A percentile compares a stretch with the other conserved stretches of the same genome.
These are phyloP conservation scores for Chiua virens DNA, from an alignment of 768 basidiomycete genomes.

Conservation along the genomic window DNA sequence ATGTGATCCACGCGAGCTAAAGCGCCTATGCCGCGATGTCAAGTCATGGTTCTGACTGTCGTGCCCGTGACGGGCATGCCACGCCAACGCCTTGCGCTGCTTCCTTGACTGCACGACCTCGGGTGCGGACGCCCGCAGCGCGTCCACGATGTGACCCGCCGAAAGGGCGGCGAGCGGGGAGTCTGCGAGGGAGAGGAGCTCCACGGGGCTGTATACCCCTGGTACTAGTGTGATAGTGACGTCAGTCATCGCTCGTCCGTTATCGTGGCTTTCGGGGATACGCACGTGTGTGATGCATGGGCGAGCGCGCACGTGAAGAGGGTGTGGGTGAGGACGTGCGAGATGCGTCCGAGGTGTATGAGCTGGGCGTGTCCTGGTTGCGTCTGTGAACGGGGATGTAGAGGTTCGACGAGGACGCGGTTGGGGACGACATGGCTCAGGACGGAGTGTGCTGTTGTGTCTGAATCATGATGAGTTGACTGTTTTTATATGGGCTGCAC, in stretches of 20 bases:
- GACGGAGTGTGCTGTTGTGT: not conserved
- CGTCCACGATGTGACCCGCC: not conserved
- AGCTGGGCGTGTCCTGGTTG: constrained; percentile 10
- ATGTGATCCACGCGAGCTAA: not conserved
- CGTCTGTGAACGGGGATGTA: constrained; percentile 46
- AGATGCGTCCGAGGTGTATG: constrained; percentile 16
- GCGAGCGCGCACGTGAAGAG: constrained; percentile 5
- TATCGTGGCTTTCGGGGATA: not conserved
- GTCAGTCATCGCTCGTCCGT: not conserved
- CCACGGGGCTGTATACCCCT: constrained; percentile 25
- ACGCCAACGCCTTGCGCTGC: constrained; percentile 26
- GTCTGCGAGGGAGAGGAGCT: constrained; percentile 23
- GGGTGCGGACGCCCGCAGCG: constrained; percentile 20
- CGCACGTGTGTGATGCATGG: constrained; percentile 1
- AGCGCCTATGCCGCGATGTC: not conserved
- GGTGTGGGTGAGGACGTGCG: constrained; percentile 13
- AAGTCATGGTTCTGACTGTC: not conserved
- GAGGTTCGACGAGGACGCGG: constrained; percentile 15
- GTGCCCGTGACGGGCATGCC: constrained; percentile 12
- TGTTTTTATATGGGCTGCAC: not conserved
- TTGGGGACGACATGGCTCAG: constrained; percentile 26
- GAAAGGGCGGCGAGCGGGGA: constrained; percentile 22
- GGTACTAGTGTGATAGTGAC: not conserved
- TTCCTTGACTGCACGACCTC: constrained; percentile 28
- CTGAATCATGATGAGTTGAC: not conserved